Base-by-base conservation (phyloP, 805 yeast genomes). In the Geotrichum ghanense region DNA sequence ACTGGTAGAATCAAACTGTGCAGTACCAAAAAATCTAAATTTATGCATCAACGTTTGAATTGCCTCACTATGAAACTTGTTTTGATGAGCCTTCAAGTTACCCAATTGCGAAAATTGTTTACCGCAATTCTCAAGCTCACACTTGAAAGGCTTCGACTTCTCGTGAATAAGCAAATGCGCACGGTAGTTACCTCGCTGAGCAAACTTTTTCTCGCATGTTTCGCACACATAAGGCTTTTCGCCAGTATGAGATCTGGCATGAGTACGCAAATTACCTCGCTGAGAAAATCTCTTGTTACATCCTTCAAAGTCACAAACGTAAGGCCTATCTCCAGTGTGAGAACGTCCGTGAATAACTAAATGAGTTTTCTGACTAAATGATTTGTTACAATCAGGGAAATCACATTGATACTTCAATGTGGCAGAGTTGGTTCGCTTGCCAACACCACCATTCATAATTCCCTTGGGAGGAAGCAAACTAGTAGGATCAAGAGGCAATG, bases 71-170 rank as follows among this genome's bases (percentile, higher is more conserved):
- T 88, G 97, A 59, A 88, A 87, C 55, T 89, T 72, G 64, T 89
- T 90, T 60, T 89, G 97, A 63, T 90, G 97, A 1, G 95, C 84
- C 64, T 90, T 89, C 70, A 89, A 73, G 59, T 89, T 89, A 2
- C 97, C 97, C 56, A 89, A 70, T 67, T 89, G 97, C 1, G 96
- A 84, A 58, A 89, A 89, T 3, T 82, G 73, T 66, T 87, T 88
- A 53, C 76, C 79, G 66, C 97, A 89, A 49, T 74, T 71, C 62
- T 87, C 95, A 50, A 89, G 71, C 56, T 76, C 77, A 66, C 97
- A 89, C 48, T 75, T 74, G 59, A 71, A 85, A 4, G 95, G 96
- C 57, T 83, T 80, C 48, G 76, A 68, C 55, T 83, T 79, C 48
- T 79, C 80, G 65, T 88, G 97, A 0, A 95, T 87, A 49, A 85